These are phyloP conservation scores for Clonostachys byssicola DNA, from an alignment of 2,329 filamentous ascomycete species.

Conservation along the genomic window DNA sequence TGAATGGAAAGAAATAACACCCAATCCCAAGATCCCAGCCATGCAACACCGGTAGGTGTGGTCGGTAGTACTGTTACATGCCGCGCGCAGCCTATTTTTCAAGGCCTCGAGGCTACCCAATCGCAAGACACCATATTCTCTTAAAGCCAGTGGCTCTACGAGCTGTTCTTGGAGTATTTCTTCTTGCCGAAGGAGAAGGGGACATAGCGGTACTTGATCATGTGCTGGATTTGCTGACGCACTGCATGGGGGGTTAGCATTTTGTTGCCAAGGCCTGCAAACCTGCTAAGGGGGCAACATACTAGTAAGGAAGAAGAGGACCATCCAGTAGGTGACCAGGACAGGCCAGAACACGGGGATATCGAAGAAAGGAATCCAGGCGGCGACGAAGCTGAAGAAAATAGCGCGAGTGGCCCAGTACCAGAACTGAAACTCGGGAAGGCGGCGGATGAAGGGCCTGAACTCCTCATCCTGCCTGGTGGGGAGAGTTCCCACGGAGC, in stretches of 20 bases:
- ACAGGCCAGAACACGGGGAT: slow-evolving; percentile 99
- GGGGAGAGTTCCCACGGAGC: slow-evolving; percentile 74
- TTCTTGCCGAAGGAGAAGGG: slow-evolving; percentile 91
- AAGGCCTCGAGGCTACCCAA: too few species aligned
- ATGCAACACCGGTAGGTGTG: too few species aligned
- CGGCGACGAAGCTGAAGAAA: slow-evolving; percentile 77
- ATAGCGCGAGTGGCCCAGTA: slow-evolving; percentile 89
- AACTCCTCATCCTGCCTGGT: slow-evolving; percentile 98
- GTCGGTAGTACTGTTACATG: too few species aligned
- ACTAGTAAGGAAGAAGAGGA: slow-evolving; percentile 94
- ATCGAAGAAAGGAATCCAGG: slow-evolving; percentile 92
- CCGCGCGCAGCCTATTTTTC: too few species aligned
- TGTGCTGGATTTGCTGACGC: slow-evolving; percentile 99
- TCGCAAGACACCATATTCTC: too few species aligned
- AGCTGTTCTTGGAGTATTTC: slow-evolving; percentile 65
- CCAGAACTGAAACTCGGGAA: slow-evolving; percentile 99
- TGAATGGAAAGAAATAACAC: too few species aligned
- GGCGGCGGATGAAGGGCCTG: slow-evolving; percentile 88
- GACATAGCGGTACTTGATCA: slow-evolving; percentile 99
- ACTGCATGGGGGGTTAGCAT: slow-evolving; percentile 46
- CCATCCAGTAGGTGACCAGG: slow-evolving; percentile 97
- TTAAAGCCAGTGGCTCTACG: slow-evolving; percentile 12
- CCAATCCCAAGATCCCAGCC: too few species aligned
- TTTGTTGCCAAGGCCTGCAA: background rate
- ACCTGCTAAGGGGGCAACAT: slow-evolving; percentile 32